Conservation (phyloP, 2,329 filamentous ascomycete genomes). For the Alternaria rosae region DNA sequence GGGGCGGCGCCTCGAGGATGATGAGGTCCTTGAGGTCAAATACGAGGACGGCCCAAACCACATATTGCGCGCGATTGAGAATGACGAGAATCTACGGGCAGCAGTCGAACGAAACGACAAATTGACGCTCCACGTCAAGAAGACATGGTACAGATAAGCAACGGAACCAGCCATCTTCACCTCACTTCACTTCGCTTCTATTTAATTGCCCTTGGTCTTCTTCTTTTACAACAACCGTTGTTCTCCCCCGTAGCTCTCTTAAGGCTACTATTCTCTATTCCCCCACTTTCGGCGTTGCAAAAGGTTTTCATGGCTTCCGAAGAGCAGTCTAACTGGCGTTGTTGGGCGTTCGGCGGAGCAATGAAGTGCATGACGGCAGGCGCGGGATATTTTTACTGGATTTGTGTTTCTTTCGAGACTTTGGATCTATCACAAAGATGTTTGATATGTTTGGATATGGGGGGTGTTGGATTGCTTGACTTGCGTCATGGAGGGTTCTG, state of each 20-base stretch:
- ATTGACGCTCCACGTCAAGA: constrained; percentile 68
- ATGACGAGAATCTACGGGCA: constrained; percentile 79
- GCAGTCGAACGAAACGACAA: constrained; percentile 88
- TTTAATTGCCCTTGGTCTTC: constrained; percentile 10
- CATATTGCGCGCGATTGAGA: constrained; percentile 76
- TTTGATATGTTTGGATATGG: neutral
- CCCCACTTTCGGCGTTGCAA: constrained; percentile 20
- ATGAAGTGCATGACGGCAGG: constrained; percentile 4
- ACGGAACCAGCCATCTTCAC: neutral
- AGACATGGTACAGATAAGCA: constrained; percentile 15
- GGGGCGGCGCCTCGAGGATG: constrained; percentile 56
- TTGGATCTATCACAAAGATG: neutral
- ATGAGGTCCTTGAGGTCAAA: constrained; percentile 77
- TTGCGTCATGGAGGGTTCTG: neutral
- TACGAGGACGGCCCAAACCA: constrained; percentile 86
- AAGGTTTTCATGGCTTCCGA: constrained; percentile 14
- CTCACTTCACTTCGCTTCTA: neutral
- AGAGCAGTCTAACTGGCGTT: constrained; percentile 9
- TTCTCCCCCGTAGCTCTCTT: neutral
- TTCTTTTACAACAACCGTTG: constrained; percentile 2
- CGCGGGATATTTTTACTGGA: neutral
- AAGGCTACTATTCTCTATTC: constrained; percentile 7
- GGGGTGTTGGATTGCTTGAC: neutral
- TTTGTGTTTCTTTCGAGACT: neutral
- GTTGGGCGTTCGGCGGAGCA: constrained; percentile 1